Evolutionary conservation across 495 filamentous ascomycete species (phyloP).

Genomic region (Haplographium delicatum): DNA sequence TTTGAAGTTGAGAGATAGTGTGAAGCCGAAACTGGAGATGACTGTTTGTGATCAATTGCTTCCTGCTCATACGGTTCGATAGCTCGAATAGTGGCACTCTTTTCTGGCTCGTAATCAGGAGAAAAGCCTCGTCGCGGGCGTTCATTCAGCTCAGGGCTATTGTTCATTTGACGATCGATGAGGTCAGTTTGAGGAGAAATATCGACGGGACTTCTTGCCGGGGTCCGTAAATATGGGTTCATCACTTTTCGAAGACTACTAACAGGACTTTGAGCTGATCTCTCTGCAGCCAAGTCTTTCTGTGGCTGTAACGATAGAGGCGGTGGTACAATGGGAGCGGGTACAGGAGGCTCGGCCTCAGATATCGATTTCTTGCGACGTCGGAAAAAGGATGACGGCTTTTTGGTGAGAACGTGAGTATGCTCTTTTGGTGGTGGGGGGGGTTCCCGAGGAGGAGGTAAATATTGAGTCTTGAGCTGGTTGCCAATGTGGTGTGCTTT

Average conservation of each 20-base stretch:
- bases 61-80: constrained; percentile 35
- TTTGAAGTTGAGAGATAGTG: constrained; percentile 1
- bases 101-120: constrained; percentile 58
- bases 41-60: not conserved
- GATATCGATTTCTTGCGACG: constrained; percentile 82
- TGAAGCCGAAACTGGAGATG: not conserved
- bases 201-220: constrained; percentile 26
- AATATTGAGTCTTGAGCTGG: constrained; percentile 38
- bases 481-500: constrained; percentile 28
- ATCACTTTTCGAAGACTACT: constrained; percentile 86
- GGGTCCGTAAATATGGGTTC: constrained; percentile 66
- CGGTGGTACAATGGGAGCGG: constrained; percentile 22
- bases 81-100: constrained; percentile 52
- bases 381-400: constrained; percentile 87
- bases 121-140: constrained; percentile 48
- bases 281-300: not conserved
- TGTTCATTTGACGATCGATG: constrained; percentile 16
- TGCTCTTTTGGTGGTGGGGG: constrained; percentile 35
- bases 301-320: constrained; percentile 30
- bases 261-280: constrained; percentile 55
- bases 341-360: constrained; percentile 45
- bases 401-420: constrained; percentile 65
- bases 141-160: constrained; percentile 19
- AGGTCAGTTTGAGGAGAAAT: constrained; percentile 10
- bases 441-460: constrained; percentile 38